Conservation (phyloP, 305 asterid genomes). For the Fraxinus paxiana region DNA sequence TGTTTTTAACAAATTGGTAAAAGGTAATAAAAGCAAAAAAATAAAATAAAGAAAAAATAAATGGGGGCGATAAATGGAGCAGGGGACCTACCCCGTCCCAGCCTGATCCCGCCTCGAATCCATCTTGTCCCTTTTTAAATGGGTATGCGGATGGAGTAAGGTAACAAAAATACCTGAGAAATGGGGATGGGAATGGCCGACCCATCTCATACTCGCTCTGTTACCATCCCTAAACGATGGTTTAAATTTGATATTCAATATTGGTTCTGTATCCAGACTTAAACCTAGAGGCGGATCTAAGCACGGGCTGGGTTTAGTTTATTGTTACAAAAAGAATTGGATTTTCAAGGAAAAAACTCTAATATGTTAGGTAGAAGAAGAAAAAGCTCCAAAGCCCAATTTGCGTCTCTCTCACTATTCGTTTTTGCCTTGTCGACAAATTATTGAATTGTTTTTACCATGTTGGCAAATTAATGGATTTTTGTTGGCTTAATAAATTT, state of each 20-base stretch:
- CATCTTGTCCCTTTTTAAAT: too few species aligned
- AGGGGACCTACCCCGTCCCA: not conserved
- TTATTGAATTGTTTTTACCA: not conserved
- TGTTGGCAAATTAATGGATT: not conserved
- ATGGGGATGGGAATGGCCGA: not conserved
- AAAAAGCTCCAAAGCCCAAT: not conserved
- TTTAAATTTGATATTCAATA: too few species aligned
- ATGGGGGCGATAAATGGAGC: not conserved
- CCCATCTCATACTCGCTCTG: fast-evolving
- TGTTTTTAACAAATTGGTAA: too few species aligned
- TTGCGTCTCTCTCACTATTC: not conserved
- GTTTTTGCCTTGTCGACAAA: not conserved
- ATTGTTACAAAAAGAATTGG: not conserved
- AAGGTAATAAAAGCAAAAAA: too few species aligned
- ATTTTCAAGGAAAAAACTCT: not conserved
- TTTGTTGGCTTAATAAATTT: not conserved
- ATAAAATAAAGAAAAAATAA: too few species aligned
- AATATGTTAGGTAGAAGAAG: not conserved
- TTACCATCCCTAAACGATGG: not conserved
- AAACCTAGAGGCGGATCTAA: not conserved
- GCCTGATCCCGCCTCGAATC: too few species aligned
- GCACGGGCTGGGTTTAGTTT: not conserved
- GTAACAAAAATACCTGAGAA: not conserved
- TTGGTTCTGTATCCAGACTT: not conserved
- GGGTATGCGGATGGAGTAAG: not conserved